Base-by-base conservation (phyloP, 2,329 filamentous ascomycete genomes). In the Arachnomyces sp. region DNA sequence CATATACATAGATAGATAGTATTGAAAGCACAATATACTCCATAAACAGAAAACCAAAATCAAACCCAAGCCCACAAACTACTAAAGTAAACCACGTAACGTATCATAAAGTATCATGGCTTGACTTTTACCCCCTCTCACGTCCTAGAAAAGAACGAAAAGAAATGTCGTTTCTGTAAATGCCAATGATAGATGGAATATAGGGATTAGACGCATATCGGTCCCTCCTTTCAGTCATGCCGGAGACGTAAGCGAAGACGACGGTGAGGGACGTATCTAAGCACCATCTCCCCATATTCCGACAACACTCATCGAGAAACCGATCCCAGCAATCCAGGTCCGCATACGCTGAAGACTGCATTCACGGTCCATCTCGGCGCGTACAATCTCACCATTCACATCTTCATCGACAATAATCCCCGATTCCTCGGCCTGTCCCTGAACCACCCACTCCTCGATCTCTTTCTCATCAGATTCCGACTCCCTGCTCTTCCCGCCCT, bases 281-380 rank as follows among this genome's bases (percentile, higher is more conserved):
- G 52, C 54, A 21, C 60, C 56, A 49, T 72, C 68, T 1, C 68
- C 68, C 68, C 68, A 72, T 18, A 71, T 60, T 6, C 68, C 68
- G 31, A 72, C 63, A 39, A 72, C 63, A 14, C 62, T 64, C 60
- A 71, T 67, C 2, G 61, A 60, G 41, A 70, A 61, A 2, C 63
- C 68, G 36, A 65, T 32, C 1, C 64, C 67, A 31, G 63, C 58
- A 28, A 69, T 52, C 45, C 58, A 62, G 18, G 59, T 55, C 28
- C 66, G 57, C 8, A 58, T 52, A 31, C 49, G 47, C 46, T 69
- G 63, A 34, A 67, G 47, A 16, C 55, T 57, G 28, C 58, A 56
- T 47, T 71, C 68, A 29, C 52, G 52, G 25, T 58, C 54, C 67
- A 72, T 67, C 36, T 66, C 65, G 16, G 51, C 52, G 49, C 64